These are phyloP conservation scores for Nannochloropsis salina DNA, from an alignment of 108 stramenopile species.

Conservation along the genomic window DNA sequence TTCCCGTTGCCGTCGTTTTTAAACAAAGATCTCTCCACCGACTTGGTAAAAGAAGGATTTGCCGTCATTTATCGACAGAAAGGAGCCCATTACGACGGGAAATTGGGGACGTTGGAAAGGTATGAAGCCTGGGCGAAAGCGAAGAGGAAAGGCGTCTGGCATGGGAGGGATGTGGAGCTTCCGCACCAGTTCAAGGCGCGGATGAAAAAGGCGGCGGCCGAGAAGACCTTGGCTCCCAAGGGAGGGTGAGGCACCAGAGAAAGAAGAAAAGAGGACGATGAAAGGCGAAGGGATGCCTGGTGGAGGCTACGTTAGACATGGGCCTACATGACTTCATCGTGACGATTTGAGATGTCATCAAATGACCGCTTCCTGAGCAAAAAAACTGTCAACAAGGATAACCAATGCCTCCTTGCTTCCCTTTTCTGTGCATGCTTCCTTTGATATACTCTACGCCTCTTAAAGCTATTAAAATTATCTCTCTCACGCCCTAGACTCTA, in stretches of 20 bases:
- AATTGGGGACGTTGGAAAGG: background rate
- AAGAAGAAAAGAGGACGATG: background rate
- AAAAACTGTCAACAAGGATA: too few relatives aligned
- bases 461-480: too few relatives aligned
- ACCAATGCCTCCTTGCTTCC: too few relatives aligned
- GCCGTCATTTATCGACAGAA: conserved; percentile 15
- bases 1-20: background rate
- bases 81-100: conserved; percentile 3
- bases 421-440: too few relatives aligned
- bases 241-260: background rate
- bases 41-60: background rate
- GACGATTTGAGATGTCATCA: too few relatives aligned
- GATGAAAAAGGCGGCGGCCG: background rate
- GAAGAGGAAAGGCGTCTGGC: conserved; percentile 17
- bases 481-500: too few relatives aligned
- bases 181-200: background rate
- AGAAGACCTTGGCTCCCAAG: background rate
- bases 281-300: background rate
- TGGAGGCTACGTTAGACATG: too few relatives aligned
- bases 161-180: conserved; percentile 2
- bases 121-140: background rate
- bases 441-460: too few relatives aligned
- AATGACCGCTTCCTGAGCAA: too few relatives aligned
- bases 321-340: too few relatives aligned
- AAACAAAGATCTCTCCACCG: background rate